phyloP scores from a whole-genome alignment of 2,329 filamentous ascomycete genomes.

The Dryadomyces quercivorus region DNA sequence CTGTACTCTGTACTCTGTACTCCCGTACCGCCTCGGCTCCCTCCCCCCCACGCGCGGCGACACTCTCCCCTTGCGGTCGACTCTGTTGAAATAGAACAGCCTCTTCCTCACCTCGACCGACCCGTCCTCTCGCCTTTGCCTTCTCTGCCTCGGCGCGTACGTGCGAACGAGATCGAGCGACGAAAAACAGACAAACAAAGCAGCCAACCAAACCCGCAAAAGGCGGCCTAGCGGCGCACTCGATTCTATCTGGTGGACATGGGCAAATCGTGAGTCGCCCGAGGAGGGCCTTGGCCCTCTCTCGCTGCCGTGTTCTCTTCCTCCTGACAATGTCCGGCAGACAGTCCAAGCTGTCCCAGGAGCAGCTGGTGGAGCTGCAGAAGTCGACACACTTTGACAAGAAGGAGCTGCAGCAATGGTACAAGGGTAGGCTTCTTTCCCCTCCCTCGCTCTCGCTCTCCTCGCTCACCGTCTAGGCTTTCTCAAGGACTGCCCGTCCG shows the following conservation, averaged over 20 bases:
- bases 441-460: background rate
- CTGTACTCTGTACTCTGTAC: too few relatives aligned
- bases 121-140: too few relatives aligned
- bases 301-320: background rate
- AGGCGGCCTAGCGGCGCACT: too few relatives aligned
- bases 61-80: too few relatives aligned
- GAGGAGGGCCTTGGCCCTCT: background rate
- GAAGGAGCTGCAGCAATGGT: conserved; percentile 99
- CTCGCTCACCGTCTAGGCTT: conserved; percentile 51
- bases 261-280: conserved; percentile 41
- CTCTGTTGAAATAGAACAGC: too few relatives aligned
- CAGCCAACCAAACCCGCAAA: too few relatives aligned
- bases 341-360: conserved; percentile 95
- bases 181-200: too few relatives aligned
- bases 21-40: too few relatives aligned
- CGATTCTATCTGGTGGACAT: conserved; percentile 18
- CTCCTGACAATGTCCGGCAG: conserved; percentile 31
- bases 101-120: too few relatives aligned
- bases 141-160: too few relatives aligned
- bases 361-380: conserved; percentile 90
- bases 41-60: too few relatives aligned
- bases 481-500: conserved; percentile 93
- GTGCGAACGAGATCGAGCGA: background rate
- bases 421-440: conserved; percentile 62
- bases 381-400: conserved; percentile 98